Evolutionary conservation across 2,329 filamentous ascomycete genomes (phyloP).

Genomic region (Fulvia fulva): DNA sequence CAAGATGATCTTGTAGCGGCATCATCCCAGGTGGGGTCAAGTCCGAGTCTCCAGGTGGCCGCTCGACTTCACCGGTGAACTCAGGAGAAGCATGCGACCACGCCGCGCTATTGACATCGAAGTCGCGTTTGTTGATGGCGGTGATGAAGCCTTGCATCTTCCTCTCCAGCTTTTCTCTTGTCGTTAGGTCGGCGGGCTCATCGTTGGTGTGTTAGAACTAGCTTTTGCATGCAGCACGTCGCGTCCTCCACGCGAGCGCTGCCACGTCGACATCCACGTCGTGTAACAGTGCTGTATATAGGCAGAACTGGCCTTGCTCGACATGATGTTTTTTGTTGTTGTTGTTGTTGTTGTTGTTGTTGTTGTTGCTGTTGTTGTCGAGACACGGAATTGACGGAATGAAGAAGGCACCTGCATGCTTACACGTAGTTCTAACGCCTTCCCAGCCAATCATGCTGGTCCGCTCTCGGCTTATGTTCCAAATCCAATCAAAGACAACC

Average conservation of each 20-base stretch:
- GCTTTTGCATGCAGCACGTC: no score
- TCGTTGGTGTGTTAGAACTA: neutral
- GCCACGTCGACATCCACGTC: no score
- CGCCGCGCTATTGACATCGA: conserved; percentile 4
- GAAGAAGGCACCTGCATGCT: no score
- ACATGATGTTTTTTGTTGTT: no score
- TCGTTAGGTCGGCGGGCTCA: neutral
- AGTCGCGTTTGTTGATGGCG: conserved; percentile 10
- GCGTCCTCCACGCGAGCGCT: no score
- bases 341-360: no score
- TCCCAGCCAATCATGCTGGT: neutral
- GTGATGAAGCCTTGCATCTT: conserved; percentile 3
- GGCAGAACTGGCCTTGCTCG: no score
- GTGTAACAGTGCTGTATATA: no score
- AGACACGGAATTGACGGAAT: no score
- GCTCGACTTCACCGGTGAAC: conserved; percentile 3
- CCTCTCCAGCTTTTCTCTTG: neutral
- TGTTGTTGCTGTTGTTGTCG: no score
- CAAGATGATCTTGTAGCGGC: conserved; percentile 5
- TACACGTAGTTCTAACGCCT: no score
- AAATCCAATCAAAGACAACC: neutral
- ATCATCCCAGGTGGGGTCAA: conserved; percentile 1
- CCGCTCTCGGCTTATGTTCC: neutral
- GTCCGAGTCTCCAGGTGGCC: neutral
- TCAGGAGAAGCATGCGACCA: conserved; percentile 2